Evolutionary conservation across 1,284 basidiomycete species (phyloP).

Genomic region (Fistulina hepatica): DNA sequence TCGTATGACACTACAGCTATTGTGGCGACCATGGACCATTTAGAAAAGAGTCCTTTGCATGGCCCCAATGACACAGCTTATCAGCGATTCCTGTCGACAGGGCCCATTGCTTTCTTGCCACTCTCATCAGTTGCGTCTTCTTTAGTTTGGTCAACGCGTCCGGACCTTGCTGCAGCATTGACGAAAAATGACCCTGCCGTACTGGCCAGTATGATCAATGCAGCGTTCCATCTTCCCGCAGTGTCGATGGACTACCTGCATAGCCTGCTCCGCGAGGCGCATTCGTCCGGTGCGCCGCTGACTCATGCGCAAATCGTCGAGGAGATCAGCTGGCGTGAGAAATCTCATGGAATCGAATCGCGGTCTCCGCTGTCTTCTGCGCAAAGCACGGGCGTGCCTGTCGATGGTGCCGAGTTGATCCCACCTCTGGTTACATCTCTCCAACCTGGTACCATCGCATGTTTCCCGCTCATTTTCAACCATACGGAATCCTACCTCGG

Average conservation of each 20-base stretch:
- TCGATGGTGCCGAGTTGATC: conserved; percentile 48
- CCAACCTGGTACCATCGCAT: conserved; percentile 71
- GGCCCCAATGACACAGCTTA: conserved; percentile 75
- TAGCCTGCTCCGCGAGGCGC: conserved; percentile 45
- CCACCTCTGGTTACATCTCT: conserved; percentile 72
- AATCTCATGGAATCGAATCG: conserved; percentile 48
- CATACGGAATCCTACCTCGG: conserved; percentile 88
- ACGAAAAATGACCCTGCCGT: conserved; percentile 57
- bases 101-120: conserved; percentile 91
- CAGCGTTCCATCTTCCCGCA: conserved; percentile 82
- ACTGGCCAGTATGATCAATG: conserved; percentile 75
- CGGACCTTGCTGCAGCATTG: conserved; percentile 65
- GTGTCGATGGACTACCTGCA: conserved; percentile 65
- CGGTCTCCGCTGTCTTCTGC: conserved; percentile 53
- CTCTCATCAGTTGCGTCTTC: conserved; percentile 72
- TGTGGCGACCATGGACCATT: conserved; percentile 79
- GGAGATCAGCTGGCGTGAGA: conserved; percentile 62
- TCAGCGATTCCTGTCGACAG: conserved; percentile 92
- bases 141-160: conserved; percentile 91
- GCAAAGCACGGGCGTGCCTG: conserved; percentile 45
- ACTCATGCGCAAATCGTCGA: conserved; percentile 36
- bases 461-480: conserved; percentile 82
- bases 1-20: conserved; percentile 85
- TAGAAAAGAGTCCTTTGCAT: conserved; percentile 45
- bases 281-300: conserved; percentile 32